Conservation (phyloP, 2,329 filamentous ascomycete genomes). For the Neoscytalidium dimidiatum region DNA sequence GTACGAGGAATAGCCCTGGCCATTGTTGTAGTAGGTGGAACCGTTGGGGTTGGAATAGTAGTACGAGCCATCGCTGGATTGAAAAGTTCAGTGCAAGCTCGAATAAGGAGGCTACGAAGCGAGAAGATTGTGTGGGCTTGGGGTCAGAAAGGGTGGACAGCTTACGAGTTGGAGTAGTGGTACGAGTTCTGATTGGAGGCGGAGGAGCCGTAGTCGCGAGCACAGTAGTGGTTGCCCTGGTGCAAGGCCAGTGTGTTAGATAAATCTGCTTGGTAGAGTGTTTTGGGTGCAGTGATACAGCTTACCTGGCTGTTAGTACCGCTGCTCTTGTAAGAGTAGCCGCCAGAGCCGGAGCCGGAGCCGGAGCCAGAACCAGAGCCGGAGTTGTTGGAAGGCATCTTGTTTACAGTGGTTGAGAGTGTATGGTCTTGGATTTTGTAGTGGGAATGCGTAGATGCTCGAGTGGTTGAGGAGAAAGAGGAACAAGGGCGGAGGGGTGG, state of each 20-base stretch:
- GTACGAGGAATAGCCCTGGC: conserved; percentile 35
- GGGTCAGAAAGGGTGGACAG: not conserved
- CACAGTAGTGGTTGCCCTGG: conserved; percentile 44
- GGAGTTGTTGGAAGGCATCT: not conserved
- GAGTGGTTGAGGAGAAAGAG: not conserved
- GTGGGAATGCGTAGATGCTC: not conserved
- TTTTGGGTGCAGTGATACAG: not conserved
- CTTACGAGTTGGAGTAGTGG: conserved; percentile 41
- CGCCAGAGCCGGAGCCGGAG: conserved; percentile 17
- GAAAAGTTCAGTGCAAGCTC: not conserved
- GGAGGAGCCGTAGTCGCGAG: conserved; percentile 37
- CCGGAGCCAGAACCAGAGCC: not conserved
- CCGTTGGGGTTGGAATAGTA: conserved; percentile 43
- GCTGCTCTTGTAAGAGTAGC: conserved; percentile 41
- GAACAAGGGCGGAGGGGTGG: not conserved
- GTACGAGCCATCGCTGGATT: conserved; percentile 32
- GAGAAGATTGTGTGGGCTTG: no score
- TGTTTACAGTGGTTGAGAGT: not conserved
- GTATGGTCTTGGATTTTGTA: not conserved
- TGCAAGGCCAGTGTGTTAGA: not conserved
- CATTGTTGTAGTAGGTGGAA: conserved; percentile 41
- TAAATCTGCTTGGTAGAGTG: not conserved
- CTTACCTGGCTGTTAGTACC: conserved; percentile 43
- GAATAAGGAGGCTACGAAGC: no score
- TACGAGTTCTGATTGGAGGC: conserved; percentile 41